Percentiles rank a stretch among this genome's conserved stretches.
phyloP scores from a whole-genome alignment of 345 rosid species.

The Psidium guajava region DNA sequence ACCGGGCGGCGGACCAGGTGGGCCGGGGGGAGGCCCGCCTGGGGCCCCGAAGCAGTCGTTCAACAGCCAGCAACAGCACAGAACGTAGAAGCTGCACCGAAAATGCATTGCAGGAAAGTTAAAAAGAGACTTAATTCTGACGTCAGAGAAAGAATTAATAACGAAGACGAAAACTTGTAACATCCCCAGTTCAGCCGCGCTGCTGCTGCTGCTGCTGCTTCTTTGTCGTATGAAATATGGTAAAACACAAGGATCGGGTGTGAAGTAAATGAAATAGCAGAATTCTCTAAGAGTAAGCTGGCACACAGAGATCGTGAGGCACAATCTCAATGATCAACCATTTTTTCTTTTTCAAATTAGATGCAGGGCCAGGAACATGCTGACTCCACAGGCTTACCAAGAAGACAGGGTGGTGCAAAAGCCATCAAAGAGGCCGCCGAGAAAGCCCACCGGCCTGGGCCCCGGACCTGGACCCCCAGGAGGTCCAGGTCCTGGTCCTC shows the following conservation, averaged over 20 bases:
- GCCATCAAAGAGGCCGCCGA: conserved; percentile 10
- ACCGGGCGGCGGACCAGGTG: neutral
- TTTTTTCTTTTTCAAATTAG: neutral
- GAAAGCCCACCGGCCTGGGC: neutral
- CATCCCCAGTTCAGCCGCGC: too few species aligned
- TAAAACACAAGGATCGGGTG: neutral
- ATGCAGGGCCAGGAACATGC: neutral
- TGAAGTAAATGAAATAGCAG: neutral
- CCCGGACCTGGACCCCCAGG: neutral
- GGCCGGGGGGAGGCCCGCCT: neutral
- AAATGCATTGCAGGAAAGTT: neutral
- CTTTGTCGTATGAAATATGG: too few species aligned
- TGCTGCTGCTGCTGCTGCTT: too few species aligned
- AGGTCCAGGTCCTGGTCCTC: neutral
- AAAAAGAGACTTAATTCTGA: neutral
- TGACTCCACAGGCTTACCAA: conserved; percentile 1
- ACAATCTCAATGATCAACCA: neutral
- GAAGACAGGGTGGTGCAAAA: conserved; percentile 13
- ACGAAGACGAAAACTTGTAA: neutral
- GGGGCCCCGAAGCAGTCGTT: conserved; percentile 21
- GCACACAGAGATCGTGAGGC: neutral
- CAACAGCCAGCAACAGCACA: conserved; percentile 28
- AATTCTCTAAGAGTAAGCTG: neutral
- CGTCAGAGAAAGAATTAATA: neutral
- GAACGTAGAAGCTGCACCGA: conserved; percentile 8